Conservation (phyloP, 805 yeast genomes). For the Candida tammaniensis region DNA sequence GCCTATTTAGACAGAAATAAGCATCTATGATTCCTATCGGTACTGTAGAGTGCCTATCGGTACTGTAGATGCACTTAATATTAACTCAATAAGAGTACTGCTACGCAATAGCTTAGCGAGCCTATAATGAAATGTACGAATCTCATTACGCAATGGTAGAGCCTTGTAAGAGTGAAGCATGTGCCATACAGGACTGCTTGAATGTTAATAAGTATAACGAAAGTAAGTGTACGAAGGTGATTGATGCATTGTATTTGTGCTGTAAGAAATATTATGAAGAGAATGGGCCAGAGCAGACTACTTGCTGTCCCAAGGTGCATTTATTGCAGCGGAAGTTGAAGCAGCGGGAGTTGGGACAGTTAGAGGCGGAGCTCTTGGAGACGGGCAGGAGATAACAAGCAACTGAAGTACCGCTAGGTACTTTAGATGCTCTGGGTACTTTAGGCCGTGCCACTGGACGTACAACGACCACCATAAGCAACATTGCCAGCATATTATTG, state of each 20-base stretch:
- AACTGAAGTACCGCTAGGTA: too few relatives aligned
- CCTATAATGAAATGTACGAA: too few relatives aligned
- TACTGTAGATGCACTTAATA: too few relatives aligned
- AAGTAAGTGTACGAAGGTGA: constrained; percentile 63
- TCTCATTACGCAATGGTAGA: constrained; percentile 18
- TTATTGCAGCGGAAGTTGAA: constrained; percentile 60
- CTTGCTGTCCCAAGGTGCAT: constrained; percentile 78
- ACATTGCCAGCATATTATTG: too few relatives aligned
- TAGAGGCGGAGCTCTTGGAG: constrained; percentile 55
- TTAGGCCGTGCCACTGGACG: too few relatives aligned
- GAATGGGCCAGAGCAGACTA: constrained; percentile 56
- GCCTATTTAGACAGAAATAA: too few relatives aligned
- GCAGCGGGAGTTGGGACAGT: constrained; percentile 54
- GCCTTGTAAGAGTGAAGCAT: constrained; percentile 76
- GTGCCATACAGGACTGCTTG: constrained; percentile 80
- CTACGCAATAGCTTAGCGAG: too few relatives aligned
- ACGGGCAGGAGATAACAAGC: constrained; percentile 8
- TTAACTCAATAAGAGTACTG: too few relatives aligned
- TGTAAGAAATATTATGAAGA: constrained; percentile 64
- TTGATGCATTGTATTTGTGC: constrained; percentile 72
- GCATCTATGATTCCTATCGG: too few relatives aligned
- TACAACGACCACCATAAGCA: too few relatives aligned
- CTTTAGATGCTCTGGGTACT: too few relatives aligned
- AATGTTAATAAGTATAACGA: constrained; percentile 64
- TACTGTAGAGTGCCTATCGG: too few relatives aligned